Evolutionary conservation across 495 filamentous ascomycete species (phyloP).

Genomic region (Viridothelium virens): DNA sequence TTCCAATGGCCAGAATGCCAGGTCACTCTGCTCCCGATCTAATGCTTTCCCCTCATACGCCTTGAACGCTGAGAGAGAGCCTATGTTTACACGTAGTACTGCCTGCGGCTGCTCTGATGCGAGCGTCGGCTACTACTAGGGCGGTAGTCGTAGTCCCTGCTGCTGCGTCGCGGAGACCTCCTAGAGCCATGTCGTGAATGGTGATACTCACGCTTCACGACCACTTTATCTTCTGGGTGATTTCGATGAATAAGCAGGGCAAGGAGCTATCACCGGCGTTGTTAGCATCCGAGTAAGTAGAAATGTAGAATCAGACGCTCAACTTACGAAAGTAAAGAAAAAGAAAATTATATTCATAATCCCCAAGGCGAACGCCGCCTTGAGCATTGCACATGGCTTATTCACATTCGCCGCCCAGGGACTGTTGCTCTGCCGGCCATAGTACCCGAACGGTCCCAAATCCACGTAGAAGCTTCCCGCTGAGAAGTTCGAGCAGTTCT

Average conservation of each 20-base stretch:
- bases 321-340: slow-evolving; percentile 52
- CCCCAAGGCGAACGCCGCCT: slow-evolving; percentile 74
- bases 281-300: background rate
- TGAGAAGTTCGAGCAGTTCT: slow-evolving; percentile 56
- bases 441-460: slow-evolving; percentile 53
- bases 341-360: slow-evolving; percentile 87
- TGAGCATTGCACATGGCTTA: slow-evolving; percentile 81
- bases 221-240: slow-evolving; percentile 31
- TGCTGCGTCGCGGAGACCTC: slow-evolving; percentile 27
- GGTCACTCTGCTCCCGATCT: background rate
- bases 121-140: slow-evolving; percentile 18
- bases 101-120: slow-evolving; percentile 21
- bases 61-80: background rate
- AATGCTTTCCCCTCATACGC: slow-evolving; percentile 8
- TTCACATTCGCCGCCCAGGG: slow-evolving; percentile 45
- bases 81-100: slow-evolving; percentile 22
- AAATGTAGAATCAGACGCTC: background rate
- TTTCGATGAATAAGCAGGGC: slow-evolving; percentile 36
- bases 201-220: slow-evolving; percentile 33
- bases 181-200: slow-evolving; percentile 26
- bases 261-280: slow-evolving; percentile 27
- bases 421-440: slow-evolving; percentile 35
- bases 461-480: slow-evolving; percentile 45
- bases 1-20: background rate
- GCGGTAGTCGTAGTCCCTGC: slow-evolving; percentile 21